These are phyloP conservation scores for Moesziomyces parantarcticus DNA, from an alignment of 1,284 basidiomycete genomes.

Conservation along the genomic window DNA sequence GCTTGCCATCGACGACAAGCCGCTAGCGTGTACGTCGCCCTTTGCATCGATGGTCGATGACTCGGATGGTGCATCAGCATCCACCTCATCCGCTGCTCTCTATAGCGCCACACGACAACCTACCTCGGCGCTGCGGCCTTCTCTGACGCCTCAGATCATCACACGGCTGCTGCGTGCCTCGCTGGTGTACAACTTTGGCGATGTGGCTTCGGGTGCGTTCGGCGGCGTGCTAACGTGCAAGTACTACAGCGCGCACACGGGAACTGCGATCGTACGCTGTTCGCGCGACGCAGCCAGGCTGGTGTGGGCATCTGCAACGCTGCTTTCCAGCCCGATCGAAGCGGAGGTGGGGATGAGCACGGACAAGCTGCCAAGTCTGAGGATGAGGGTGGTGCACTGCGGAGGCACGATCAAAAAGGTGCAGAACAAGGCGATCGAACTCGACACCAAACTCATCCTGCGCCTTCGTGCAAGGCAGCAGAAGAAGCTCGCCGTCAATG, in stretches of 20 bases:
- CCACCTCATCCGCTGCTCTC: constrained; percentile 12
- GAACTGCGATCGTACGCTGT: constrained; percentile 49
- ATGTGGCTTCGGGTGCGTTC: constrained; percentile 39
- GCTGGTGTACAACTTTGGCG: constrained; percentile 46
- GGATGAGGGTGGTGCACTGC: constrained; percentile 44
- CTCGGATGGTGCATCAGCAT: constrained; percentile 1
- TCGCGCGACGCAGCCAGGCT: constrained; percentile 40
- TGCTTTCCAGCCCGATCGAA: constrained; percentile 35
- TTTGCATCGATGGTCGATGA: constrained; percentile 8
- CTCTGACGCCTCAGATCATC: constrained; percentile 36
- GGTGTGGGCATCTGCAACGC: constrained; percentile 49
- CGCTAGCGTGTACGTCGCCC: constrained; percentile 14
- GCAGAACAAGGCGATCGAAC: constrained; percentile 49
- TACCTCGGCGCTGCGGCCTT: not conserved
- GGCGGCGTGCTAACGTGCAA: constrained; percentile 44
- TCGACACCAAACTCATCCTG: constrained; percentile 41
- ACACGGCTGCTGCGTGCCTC: constrained; percentile 41
- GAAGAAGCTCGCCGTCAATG: constrained; percentile 2
- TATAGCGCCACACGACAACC: too few relatives aligned
- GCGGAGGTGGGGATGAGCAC: not conserved
- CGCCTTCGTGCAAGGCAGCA: constrained; percentile 32
- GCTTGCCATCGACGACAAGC: constrained; percentile 35
- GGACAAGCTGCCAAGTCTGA: constrained; percentile 7
- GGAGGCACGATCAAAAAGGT: constrained; percentile 57
- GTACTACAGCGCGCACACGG: constrained; percentile 50